Conservation (phyloP, 2,329 filamentous ascomycete genomes). For the Botrytis porri region DNA sequence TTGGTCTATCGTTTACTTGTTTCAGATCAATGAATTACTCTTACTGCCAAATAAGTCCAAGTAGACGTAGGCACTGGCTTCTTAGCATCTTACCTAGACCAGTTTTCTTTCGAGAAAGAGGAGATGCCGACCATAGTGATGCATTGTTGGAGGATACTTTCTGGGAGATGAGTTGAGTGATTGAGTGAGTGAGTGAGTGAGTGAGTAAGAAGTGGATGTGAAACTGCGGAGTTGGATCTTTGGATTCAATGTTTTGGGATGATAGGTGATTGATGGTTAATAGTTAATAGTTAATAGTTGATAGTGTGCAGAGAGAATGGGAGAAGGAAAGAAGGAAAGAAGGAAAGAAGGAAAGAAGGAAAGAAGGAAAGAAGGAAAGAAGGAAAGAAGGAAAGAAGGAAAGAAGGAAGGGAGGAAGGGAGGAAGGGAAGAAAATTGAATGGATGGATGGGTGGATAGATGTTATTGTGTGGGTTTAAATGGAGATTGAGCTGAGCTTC, state of each 20-base stretch:
- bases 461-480: background rate
- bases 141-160: fast-evolving
- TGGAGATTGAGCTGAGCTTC: background rate
- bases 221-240: background rate
- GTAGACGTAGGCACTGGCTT: background rate
- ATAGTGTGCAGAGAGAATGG: too few species aligned
- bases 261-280: too few species aligned
- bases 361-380: too few species aligned
- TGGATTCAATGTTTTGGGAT: too few species aligned
- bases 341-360: too few species aligned
- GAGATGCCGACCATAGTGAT: background rate
- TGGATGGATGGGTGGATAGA: background rate
- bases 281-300: too few species aligned
- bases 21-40: background rate
- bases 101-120: background rate
- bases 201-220: background rate
- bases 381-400: too few species aligned
- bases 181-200: too few species aligned
- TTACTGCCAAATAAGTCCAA: background rate
- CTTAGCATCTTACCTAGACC: background rate
- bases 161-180: too few species aligned
- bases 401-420: too few species aligned
- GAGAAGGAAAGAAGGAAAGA: too few species aligned
- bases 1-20: background rate
- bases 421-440: too few species aligned